phyloP scores from a whole-genome alignment of 495 filamentous ascomycete genomes.

The Astrocystis sublimbata region DNA sequence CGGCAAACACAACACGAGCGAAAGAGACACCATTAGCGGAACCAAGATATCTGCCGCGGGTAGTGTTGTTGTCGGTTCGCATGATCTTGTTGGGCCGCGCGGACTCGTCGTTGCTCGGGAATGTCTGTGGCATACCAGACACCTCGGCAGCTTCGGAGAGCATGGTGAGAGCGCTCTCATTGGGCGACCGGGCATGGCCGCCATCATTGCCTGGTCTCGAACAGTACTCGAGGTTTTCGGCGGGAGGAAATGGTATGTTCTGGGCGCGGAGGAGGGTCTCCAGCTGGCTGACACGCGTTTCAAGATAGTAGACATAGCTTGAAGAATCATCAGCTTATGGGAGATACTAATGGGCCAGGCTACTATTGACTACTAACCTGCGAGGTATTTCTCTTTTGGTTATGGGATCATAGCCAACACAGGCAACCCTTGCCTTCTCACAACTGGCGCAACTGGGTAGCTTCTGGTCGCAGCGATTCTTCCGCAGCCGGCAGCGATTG shows the following conservation, averaged over 20 bases:
- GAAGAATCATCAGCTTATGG: constrained; percentile 23
- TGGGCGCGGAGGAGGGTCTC: constrained; percentile 74
- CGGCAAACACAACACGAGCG: constrained; percentile 90
- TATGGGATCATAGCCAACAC: constrained; percentile 94
- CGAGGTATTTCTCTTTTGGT: constrained; percentile 92
- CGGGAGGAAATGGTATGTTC: constrained; percentile 68
- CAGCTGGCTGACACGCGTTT: constrained; percentile 79
- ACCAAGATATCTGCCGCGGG: constrained; percentile 76
- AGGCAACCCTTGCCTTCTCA: constrained; percentile 84
- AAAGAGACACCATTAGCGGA: constrained; percentile 93
- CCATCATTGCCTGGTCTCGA: constrained; percentile 53
- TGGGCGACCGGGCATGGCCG: constrained; percentile 43
- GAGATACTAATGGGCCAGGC: not conserved
- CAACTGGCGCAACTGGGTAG: constrained; percentile 87
- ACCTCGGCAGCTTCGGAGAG: constrained; percentile 28
- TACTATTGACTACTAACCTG: constrained; percentile 51
- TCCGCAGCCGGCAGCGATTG: constrained; percentile 86
- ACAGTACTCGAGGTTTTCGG: constrained; percentile 75
- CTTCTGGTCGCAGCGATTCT: constrained; percentile 92
- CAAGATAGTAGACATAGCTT: constrained; percentile 93
- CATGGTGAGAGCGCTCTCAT: constrained; percentile 32
- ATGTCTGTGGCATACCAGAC: constrained; percentile 30
- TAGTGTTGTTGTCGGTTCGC: constrained; percentile 74
- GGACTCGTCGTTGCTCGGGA: constrained; percentile 57
- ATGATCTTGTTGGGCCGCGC: constrained; percentile 72